Conservation (phyloP, 2,329 filamentous ascomycete species). For the Zasmidium cellare region DNA sequence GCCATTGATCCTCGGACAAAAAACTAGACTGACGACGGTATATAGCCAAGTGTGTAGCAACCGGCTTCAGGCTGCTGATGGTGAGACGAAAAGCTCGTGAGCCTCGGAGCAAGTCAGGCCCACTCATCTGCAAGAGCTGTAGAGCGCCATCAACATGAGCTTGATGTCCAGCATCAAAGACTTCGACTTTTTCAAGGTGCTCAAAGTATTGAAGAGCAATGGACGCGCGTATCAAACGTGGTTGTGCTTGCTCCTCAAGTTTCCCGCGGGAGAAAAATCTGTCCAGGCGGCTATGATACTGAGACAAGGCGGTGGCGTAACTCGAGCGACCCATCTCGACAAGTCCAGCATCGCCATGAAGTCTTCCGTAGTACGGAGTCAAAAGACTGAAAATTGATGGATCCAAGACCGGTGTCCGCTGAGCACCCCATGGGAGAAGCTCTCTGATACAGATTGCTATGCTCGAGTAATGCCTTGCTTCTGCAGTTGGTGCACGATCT, state of each 20-base stretch:
- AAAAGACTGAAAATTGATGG: neutral
- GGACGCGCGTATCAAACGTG: neutral
- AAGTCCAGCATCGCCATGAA: conserved; percentile 1
- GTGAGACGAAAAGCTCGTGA: no score
- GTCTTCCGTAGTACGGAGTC: neutral
- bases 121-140: no score
- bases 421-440: neutral
- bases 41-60: no score
- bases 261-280: neutral
- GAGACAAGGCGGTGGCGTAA: neutral
- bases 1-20: no score
- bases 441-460: conserved; percentile 2
- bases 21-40: no score
- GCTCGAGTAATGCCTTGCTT: neutral
- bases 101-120: no score
- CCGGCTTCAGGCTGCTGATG: no score
- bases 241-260: neutral
- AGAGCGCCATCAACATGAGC: conserved; percentile 1
- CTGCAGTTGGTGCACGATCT: neutral
- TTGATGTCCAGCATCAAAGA: neutral
- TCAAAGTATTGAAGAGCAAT: conserved; percentile 4
- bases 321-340: neutral
- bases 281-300: neutral
- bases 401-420: neutral
- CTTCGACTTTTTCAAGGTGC: neutral